Evolutionary conservation across 75 land plant genomes (phyloP).

Genomic region (Pinus albicaulis): DNA sequence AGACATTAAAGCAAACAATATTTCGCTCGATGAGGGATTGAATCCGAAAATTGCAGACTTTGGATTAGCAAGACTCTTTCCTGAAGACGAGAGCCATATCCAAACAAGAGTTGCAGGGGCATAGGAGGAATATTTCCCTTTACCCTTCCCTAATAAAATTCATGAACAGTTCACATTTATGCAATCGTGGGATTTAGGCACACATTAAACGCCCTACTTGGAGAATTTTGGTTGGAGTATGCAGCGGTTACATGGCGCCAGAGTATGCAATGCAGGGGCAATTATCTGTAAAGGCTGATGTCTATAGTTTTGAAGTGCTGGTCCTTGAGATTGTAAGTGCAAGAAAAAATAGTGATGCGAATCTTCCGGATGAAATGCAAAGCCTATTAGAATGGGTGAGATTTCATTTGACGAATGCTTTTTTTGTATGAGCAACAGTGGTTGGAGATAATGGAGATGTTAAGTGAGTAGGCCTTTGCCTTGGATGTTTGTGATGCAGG

Average conservation of each 20-base stretch:
- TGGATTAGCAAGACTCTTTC: constrained; percentile 26
- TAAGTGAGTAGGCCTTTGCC: too few relatives aligned
- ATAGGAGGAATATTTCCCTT: background rate
- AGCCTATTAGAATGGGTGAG: background rate
- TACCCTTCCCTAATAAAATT: background rate
- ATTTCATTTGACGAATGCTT: background rate
- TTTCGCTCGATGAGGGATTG: constrained; percentile 22
- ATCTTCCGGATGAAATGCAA: background rate
- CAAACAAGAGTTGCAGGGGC: constrained; percentile 17
- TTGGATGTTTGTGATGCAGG: background rate
- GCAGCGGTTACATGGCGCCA: constrained; percentile 7
- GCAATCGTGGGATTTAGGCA: too few relatives aligned
- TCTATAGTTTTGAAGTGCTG: constrained; percentile 4
- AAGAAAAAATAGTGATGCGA: background rate
- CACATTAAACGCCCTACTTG: too few relatives aligned
- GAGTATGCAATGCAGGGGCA: constrained; percentile 4
- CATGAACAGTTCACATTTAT: too few relatives aligned
- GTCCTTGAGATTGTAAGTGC: constrained; percentile 5
- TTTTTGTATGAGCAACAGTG: background rate
- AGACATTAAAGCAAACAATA: constrained; percentile 41
- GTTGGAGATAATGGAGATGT: too few relatives aligned
- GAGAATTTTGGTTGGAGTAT: background rate
- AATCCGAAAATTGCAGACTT: constrained; percentile 28
- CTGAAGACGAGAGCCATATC: constrained; percentile 10
- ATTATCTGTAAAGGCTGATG: constrained; percentile 6